Base-by-base conservation (phyloP, 345 rosid genomes). In the Gossypium raimondii region DNA sequence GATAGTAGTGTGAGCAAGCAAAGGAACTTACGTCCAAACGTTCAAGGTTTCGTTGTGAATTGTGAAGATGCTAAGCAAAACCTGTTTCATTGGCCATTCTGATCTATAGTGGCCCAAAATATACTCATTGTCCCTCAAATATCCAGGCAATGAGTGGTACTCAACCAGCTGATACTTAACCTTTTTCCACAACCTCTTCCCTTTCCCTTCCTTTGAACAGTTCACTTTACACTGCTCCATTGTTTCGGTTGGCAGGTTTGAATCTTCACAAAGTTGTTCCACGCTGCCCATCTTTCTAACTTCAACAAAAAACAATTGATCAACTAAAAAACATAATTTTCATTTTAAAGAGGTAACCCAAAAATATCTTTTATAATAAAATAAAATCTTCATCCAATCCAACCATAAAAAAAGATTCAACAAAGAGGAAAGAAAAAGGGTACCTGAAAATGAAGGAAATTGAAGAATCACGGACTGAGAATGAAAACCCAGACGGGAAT, bases 41-140 rank as follows among this genome's bases (percentile, higher is more conserved):
- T 94, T 94, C 61, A 94, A 80, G 11, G 99, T 94, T 84, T 92
- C 99, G 22, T 94, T 94, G 76, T 94, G 99, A 73, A 94, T 83
- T 25, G 87, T 78, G 79, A 94, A 94, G 72, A 91, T 87, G 76
- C 99, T 94, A 27, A 94, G 90, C 58, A 94, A 80, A 80, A 78
- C 67, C 78, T 94, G 97, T 88, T 92, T 94, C 78, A 94, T 71
- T 0, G 99, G 99, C 99, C 99, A 94, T 73, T 92, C 97, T 9
- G 93, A 76, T 77, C 99, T 77, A 73, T 95, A 95, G 84, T 95
- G 93, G 38, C 95, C 93, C 65, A 91, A 50, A 67, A 95, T 89
- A 79, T 83, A 92, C 57, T 95, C 98, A 76, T 95, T 95, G 84
- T 95, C 97, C 82, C 89, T 92, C 50, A 95, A 74, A 72, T 88